These are phyloP conservation scores for Tulasnella sp. DNA, from an alignment of 768 basidiomycete species.

Conservation along the genomic window DNA sequence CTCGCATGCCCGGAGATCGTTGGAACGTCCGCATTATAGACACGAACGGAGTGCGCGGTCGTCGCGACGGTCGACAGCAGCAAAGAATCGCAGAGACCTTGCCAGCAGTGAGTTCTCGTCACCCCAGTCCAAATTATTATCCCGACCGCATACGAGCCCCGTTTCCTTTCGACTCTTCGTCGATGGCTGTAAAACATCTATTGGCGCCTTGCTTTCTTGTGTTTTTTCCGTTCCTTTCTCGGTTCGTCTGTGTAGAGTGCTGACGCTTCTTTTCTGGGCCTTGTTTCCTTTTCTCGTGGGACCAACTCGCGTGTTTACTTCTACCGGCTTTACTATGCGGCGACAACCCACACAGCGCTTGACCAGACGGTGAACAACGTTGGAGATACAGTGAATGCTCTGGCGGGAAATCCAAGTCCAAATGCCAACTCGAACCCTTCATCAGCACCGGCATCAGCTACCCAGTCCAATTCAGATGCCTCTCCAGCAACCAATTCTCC, in stretches of 20 bases:
- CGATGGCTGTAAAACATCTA: background rate
- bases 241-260: no score
- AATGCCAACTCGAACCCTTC: no score
- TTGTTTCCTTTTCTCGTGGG: background rate
- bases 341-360: no score
- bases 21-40: constrained; percentile 22
- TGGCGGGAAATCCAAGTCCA: no score
- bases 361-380: no score
- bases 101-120: constrained; percentile 18
- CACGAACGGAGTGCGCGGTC: background rate
- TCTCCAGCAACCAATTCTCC: background rate
- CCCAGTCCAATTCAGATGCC: background rate
- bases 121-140: background rate
- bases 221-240: no score
- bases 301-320: background rate
- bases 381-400: no score
- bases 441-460: background rate
- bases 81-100: constrained; percentile 10
- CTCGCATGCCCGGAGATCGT: constrained; percentile 29
- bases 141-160: constrained; percentile 10
- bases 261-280: background rate
- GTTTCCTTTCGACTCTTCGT: background rate
- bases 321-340: no score
- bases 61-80: background rate
- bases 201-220: background rate